Evolutionary conservation across 306 rosid species (phyloP).

Genomic region (Rosa rugosa): DNA sequence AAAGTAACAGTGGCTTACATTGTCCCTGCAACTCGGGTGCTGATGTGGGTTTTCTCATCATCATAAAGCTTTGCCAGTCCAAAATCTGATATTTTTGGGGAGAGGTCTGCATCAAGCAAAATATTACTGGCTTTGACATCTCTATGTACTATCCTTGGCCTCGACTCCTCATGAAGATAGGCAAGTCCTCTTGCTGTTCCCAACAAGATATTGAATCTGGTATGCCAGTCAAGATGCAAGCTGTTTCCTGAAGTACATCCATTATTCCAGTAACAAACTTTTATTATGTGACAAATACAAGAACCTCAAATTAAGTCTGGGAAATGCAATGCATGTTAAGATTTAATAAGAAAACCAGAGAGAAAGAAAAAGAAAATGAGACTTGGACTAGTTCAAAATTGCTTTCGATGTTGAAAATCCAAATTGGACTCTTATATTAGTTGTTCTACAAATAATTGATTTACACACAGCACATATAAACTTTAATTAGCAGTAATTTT

Average conservation of each 20-base stretch:
- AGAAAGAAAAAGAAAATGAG: neutral
- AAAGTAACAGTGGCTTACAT: constrained; percentile 16
- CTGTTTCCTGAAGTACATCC: constrained; percentile 7
- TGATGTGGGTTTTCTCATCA: constrained; percentile 35
- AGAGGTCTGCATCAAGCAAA: constrained; percentile 24
- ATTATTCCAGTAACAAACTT: no score
- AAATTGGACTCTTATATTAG: no score
- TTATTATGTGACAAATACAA: no score
- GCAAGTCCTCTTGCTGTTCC: constrained; percentile 36
- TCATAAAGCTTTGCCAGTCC: constrained; percentile 42
- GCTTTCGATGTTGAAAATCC: no score
- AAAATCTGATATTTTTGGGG: constrained; percentile 41
- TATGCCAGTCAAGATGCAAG: constrained; percentile 32
- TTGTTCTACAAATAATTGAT: no score
- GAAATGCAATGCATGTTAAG: neutral
- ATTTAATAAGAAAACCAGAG: neutral
- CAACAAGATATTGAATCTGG: constrained; percentile 34
- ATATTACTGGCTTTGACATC: constrained; percentile 45
- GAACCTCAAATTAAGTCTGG: no score
- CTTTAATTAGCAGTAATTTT: no score
- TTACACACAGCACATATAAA: no score
- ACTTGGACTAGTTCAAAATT: neutral
- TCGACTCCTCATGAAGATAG: constrained; percentile 40
- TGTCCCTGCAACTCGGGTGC: constrained; percentile 42
- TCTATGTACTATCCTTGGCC: constrained; percentile 37